Percentiles rank a stretch among this genome's conserved stretches.
phyloP scores from a whole-genome alignment of 2,329 filamentous ascomycete species.

The Lachnellula cervina region DNA sequence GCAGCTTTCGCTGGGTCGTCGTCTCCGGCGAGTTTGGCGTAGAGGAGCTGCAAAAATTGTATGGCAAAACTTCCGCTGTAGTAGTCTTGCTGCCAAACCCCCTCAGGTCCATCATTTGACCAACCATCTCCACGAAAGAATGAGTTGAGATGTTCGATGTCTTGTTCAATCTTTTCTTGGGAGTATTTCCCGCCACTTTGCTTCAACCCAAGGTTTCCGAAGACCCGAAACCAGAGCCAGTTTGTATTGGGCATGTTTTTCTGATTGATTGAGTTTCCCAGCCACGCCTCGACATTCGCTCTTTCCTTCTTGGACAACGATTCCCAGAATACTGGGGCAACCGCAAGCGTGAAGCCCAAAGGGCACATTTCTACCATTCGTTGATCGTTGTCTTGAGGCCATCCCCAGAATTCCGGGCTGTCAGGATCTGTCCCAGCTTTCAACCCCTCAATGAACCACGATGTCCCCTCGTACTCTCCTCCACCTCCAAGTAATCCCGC shows the following conservation, averaged over 20 bases:
- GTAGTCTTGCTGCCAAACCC: constrained; percentile 80
- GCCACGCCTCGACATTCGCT: constrained; percentile 64
- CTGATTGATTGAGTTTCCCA: constrained; percentile 71
- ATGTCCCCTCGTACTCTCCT: constrained; percentile 57
- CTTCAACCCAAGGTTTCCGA: constrained; percentile 73
- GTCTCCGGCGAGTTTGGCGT: constrained; percentile 64
- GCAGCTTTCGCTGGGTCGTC: constrained; percentile 61
- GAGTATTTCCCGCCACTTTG: constrained; percentile 70
- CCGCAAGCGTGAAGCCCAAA: constrained; percentile 68
- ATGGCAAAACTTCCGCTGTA: constrained; percentile 81
- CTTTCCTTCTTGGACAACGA: constrained; percentile 58
- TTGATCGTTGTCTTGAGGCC: constrained; percentile 71
- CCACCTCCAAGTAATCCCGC: constrained; percentile 65
- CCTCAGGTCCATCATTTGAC: constrained; percentile 76
- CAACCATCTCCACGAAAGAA: constrained; percentile 80
- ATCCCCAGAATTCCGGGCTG: constrained; percentile 70
- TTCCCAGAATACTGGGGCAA: constrained; percentile 48
- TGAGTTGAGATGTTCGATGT: constrained; percentile 73
- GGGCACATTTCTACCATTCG: constrained; percentile 84
- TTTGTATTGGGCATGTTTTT: constrained; percentile 69
- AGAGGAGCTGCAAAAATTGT: constrained; percentile 73
- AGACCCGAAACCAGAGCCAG: constrained; percentile 81
- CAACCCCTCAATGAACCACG: constrained; percentile 66
- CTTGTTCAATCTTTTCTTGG: constrained; percentile 62
- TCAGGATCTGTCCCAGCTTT: constrained; percentile 66